Evolutionary conservation across 1,284 basidiomycete genomes (phyloP).

Genomic region (Flammula alnicola): DNA sequence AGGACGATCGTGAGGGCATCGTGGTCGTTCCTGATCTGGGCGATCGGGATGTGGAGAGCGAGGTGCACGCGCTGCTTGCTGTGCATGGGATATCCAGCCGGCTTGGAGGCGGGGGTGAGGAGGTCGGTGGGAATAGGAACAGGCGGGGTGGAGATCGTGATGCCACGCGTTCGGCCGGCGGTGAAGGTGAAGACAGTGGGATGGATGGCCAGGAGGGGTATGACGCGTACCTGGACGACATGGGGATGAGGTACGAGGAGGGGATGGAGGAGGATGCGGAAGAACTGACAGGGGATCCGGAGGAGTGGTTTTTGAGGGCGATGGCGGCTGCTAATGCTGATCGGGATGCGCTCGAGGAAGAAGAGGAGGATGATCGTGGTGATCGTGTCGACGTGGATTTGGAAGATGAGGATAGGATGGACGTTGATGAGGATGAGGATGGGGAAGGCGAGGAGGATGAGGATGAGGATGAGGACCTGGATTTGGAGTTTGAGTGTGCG

Average conservation of each 20-base stretch:
- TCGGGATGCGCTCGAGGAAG: conserved; percentile 11
- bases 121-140: no score
- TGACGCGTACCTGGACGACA: background rate
- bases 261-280: conserved; percentile 29
- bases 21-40: conserved; percentile 61
- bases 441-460: conserved; percentile 9
- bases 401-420: conserved; percentile 18
- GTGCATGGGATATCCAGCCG: conserved; percentile 48
- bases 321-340: conserved; percentile 18
- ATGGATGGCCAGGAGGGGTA: no score
- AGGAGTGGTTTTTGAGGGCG: conserved; percentile 12
- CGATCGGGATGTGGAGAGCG: conserved; percentile 61
- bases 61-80: conserved; percentile 59
- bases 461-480: conserved; percentile 12
- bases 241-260: conserved; percentile 18
- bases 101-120: conserved; percentile 19
- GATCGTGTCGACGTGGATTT: conserved; percentile 20
- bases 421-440: conserved; percentile 17
- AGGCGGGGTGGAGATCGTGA: no score
- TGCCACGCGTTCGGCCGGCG: no score
- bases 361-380: conserved; percentile 6
- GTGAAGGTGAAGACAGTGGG: no score
- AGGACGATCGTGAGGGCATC: conserved; percentile 43
- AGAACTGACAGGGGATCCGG: conserved; percentile 20
- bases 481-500: conserved; percentile 8